Percentiles rank a stretch among this genome's conserved stretches.
phyloP scores from a whole-genome alignment of 2,329 filamentous ascomycete genomes.

The Metarhizium robertsii region DNA sequence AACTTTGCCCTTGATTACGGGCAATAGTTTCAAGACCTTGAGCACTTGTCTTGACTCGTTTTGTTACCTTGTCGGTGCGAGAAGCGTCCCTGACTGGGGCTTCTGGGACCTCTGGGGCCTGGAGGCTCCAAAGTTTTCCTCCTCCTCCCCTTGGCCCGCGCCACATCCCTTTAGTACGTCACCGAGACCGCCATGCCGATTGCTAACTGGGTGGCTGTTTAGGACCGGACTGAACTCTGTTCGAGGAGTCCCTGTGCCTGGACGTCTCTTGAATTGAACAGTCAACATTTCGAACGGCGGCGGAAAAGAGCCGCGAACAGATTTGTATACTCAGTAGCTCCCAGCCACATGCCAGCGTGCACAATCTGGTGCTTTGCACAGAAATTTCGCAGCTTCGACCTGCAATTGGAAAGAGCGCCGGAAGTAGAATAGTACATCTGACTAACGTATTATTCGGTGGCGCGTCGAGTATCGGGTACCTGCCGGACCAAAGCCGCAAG shows the following conservation, averaged over 20 bases:
- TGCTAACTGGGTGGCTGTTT: slow-evolving; percentile 4
- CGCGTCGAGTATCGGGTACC: slow-evolving; percentile 2
- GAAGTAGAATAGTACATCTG: not conserved
- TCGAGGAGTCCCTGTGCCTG: slow-evolving; percentile 1
- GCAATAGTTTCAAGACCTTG: not conserved
- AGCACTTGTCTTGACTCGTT: not conserved
- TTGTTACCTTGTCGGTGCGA: not conserved
- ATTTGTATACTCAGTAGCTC: not conserved
- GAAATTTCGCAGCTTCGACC: not conserved
- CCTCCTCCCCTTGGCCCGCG: not conserved
- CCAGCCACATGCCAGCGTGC: not conserved
- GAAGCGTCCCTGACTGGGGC: not conserved
- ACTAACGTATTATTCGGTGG: not conserved
- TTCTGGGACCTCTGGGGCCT: not conserved
- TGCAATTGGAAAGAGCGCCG: not conserved
- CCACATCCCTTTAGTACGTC: slow-evolving; percentile 3
- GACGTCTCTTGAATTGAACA: not conserved
- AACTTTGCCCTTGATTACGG: not conserved
- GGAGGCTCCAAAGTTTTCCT: not conserved
- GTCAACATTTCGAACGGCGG: not conserved
- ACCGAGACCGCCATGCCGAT: not conserved
- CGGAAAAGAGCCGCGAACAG: too few species aligned
- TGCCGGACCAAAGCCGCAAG: not conserved
- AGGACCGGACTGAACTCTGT: slow-evolving; percentile 3
- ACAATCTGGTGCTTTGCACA: not conserved